Evolutionary conservation across 345 rosid species (phyloP).

Genomic region (Physaria fendleri): DNA sequence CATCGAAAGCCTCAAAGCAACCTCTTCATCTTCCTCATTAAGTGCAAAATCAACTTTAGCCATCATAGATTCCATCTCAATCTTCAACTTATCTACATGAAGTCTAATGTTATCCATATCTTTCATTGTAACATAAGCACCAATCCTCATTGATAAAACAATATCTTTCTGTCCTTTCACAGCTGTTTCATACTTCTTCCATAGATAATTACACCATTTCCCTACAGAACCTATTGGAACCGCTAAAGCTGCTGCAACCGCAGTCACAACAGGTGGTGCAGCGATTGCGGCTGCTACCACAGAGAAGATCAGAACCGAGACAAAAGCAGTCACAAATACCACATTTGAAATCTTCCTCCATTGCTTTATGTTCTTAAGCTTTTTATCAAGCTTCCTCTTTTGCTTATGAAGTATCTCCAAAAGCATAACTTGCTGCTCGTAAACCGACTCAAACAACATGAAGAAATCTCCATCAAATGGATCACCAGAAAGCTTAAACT

Average conservation of each 20-base stretch:
- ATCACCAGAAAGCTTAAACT: slow-evolving; percentile 60
- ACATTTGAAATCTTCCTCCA: slow-evolving; percentile 78
- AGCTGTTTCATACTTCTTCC: slow-evolving; percentile 56
- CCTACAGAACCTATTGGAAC: slow-evolving; percentile 69
- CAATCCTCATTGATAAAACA: slow-evolving; percentile 41
- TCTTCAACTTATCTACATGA: slow-evolving; percentile 46
- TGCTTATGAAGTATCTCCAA: slow-evolving; percentile 37
- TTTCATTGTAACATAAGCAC: slow-evolving; percentile 38
- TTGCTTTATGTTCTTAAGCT: slow-evolving; percentile 49
- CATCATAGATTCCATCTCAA: slow-evolving; percentile 49
- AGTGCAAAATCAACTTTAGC: slow-evolving; percentile 45
- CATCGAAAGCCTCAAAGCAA: slow-evolving; percentile 54
- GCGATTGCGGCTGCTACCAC: slow-evolving; percentile 89
- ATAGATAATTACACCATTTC: slow-evolving; percentile 69
- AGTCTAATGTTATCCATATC: slow-evolving; percentile 60
- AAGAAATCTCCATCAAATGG: slow-evolving; percentile 76
- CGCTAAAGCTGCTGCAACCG: slow-evolving; percentile 61
- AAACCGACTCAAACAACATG: slow-evolving; percentile 39
- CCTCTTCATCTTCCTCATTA: slow-evolving; percentile 38
- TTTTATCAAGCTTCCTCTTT: slow-evolving; percentile 68
- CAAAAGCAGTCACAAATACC: slow-evolving; percentile 60
- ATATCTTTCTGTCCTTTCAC: slow-evolving; percentile 53
- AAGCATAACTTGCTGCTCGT: slow-evolving; percentile 51
- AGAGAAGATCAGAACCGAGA: slow-evolving; percentile 67
- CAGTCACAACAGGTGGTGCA: slow-evolving; percentile 67